Percentiles rank a stretch among this genome's conserved stretches.
Evolutionary conservation across 192 early-diverging fungal species (phyloP).

Genomic region (Dissophora ornata): DNA sequence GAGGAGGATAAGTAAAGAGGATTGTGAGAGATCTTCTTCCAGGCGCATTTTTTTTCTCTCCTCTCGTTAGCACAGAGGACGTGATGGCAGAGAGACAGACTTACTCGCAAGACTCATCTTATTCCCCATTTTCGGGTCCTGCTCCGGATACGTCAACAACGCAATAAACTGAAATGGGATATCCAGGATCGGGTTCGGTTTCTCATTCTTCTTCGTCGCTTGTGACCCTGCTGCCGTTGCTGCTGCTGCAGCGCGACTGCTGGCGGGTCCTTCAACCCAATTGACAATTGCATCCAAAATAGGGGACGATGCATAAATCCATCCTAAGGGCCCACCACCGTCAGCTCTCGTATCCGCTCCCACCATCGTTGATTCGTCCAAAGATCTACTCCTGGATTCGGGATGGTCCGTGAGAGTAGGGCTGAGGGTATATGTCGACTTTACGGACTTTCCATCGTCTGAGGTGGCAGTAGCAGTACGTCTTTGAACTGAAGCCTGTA

Average conservation of each 20-base stretch:
- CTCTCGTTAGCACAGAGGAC: too few relatives aligned
- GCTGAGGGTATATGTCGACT: not conserved
- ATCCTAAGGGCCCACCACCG: slow-evolving; percentile 6
- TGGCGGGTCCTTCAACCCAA: slow-evolving; percentile 52
- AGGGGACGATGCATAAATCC: slow-evolving; percentile 11
- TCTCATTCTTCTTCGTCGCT: slow-evolving; percentile 18
- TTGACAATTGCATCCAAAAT: slow-evolving; percentile 34
- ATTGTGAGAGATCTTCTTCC: too few relatives aligned
- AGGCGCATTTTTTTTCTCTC: not conserved
- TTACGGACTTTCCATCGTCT: slow-evolving; percentile 1
- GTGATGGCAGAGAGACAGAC: too few relatives aligned
- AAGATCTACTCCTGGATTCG: not conserved
- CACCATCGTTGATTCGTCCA: not conserved
- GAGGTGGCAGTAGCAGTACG: too few relatives aligned
- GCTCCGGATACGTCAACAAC: slow-evolving; percentile 60
- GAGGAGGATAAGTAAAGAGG: not conserved
- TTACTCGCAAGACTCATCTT: slow-evolving; percentile 52
- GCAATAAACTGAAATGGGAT: slow-evolving; percentile 64
- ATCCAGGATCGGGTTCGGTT: slow-evolving; percentile 52
- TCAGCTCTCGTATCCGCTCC: not conserved
- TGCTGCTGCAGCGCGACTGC: not conserved
- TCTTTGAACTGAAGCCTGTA: too few relatives aligned
- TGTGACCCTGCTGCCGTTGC: not conserved
- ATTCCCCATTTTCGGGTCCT: slow-evolving; percentile 44
- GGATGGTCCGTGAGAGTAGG: slow-evolving; percentile 1